A percentile compares a stretch with the other conserved stretches of the same genome.
Evolutionary conservation across 2,329 filamentous ascomycete species (phyloP).

Genomic region (Fusarium sublunatum): DNA sequence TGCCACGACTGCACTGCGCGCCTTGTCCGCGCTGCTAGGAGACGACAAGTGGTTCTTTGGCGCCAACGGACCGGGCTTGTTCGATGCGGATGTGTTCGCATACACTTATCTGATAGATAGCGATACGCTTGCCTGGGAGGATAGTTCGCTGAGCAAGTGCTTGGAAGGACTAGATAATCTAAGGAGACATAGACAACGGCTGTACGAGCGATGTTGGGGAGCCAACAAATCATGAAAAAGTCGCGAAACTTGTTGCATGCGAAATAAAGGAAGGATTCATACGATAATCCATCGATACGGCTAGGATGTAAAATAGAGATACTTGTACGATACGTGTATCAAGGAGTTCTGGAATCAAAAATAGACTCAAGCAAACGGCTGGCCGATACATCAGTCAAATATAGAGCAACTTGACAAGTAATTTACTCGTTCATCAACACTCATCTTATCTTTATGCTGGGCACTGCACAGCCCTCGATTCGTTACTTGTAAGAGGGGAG

Average conservation of each 20-base stretch:
- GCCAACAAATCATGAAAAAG: slow-evolving; percentile 9
- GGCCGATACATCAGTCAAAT: background rate
- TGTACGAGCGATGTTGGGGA: slow-evolving; percentile 52
- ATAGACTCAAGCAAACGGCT: slow-evolving; percentile 5
- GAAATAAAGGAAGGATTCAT: background rate
- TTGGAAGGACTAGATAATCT: slow-evolving; percentile 71
- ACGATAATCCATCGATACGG: background rate
- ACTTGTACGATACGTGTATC: slow-evolving; percentile 29
- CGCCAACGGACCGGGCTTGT: slow-evolving; percentile 70
- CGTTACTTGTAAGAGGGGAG: slow-evolving; percentile 23
- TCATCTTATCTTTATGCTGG: slow-evolving; percentile 35
- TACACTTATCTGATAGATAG: slow-evolving; percentile 87
- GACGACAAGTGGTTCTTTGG: slow-evolving; percentile 63
- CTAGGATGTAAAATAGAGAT: slow-evolving; percentile 7
- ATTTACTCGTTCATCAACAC: slow-evolving; percentile 13
- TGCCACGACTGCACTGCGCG: slow-evolving; percentile 58
- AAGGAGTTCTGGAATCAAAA: slow-evolving; percentile 5
- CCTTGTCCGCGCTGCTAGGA: slow-evolving; percentile 58
- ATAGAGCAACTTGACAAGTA: background rate
- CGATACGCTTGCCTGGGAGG: slow-evolving; percentile 70
- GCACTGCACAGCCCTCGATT: slow-evolving; percentile 11
- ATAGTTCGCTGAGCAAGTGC: slow-evolving; percentile 67
- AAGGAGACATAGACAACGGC: slow-evolving; percentile 57
- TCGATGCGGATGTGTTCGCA: slow-evolving; percentile 90
- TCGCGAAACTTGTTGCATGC: background rate